Percentiles rank a stretch among this genome's conserved stretches.
Evolutionary conservation across 345 rosid genomes (phyloP).

Genomic region (Populus ilicifolia): DNA sequence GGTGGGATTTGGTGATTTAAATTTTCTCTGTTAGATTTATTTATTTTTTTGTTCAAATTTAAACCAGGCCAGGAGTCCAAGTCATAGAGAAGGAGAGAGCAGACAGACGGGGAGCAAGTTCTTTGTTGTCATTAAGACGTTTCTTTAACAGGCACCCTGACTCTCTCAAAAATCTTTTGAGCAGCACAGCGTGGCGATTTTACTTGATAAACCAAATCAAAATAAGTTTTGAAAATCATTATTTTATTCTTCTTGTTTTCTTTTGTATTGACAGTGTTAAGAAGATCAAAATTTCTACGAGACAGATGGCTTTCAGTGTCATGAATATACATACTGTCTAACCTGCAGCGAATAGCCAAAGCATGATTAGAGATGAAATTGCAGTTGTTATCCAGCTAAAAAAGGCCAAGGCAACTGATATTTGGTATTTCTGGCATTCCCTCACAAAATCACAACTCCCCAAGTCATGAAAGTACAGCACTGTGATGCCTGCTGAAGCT

Average conservation of each 20-base stretch:
- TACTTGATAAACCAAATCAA: not conserved
- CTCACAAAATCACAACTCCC: slow-evolving; percentile 39
- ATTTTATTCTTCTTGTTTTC: not conserved
- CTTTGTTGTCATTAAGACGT: not conserved
- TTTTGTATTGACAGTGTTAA: slow-evolving; percentile 21
- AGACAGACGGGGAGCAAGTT: not conserved
- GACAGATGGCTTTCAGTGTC: not conserved
- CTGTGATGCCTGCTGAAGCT: slow-evolving; percentile 55
- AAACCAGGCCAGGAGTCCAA: not conserved
- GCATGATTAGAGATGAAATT: slow-evolving; percentile 66
- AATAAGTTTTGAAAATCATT: slow-evolving; percentile 1
- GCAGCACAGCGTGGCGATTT: not conserved
- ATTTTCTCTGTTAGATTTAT: too few relatives aligned
- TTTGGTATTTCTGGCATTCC: slow-evolving; percentile 61
- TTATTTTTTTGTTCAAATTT: not conserved
- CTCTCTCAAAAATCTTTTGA: not conserved
- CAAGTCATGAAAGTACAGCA: slow-evolving; percentile 55
- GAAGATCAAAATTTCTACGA: slow-evolving; percentile 15
- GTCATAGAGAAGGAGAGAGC: not conserved
- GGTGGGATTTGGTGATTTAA: not conserved
- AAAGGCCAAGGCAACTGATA: slow-evolving; percentile 71
- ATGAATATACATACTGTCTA: slow-evolving; percentile 22
- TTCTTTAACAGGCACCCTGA: not conserved
- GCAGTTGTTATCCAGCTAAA: slow-evolving; percentile 60
- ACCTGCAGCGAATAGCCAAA: slow-evolving; percentile 62